phyloP scores from a whole-genome alignment of 2,329 filamentous ascomycete genomes.

The Alternaria triticimaculans region DNA sequence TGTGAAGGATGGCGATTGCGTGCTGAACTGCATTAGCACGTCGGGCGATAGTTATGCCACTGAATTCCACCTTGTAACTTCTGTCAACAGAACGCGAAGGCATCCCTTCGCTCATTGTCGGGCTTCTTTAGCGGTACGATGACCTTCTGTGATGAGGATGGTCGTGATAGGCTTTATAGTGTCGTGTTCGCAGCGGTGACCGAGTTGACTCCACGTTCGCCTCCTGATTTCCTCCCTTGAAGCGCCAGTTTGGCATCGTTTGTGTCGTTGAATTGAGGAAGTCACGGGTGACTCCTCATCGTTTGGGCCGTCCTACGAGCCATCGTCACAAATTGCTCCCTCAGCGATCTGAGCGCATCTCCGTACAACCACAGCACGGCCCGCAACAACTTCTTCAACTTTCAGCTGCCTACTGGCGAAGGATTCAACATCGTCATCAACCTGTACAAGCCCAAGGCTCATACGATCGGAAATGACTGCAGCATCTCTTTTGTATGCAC shows the following conservation, averaged over 20 bases:
- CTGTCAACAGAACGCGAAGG: slow-evolving; percentile 6
- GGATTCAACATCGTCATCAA: neutral
- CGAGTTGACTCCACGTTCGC: too few species aligned
- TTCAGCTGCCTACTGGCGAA: neutral
- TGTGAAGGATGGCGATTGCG: slow-evolving; percentile 11
- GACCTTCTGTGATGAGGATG: too few species aligned
- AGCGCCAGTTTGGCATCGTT: neutral
- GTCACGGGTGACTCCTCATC: neutral
- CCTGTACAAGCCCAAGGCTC: neutral
- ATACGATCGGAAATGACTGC: neutral
- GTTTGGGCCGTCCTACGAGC: neutral
- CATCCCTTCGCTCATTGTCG: slow-evolving; percentile 9
- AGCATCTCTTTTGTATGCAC: neutral
- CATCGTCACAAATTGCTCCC: neutral
- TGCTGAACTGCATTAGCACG: slow-evolving; percentile 9
- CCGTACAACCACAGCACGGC: too few species aligned
- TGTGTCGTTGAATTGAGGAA: neutral
- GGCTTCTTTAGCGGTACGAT: neutral
- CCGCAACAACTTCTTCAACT: neutral
- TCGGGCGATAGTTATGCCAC: neutral
- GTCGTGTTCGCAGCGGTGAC: too few species aligned
- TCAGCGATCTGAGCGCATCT: neutral
- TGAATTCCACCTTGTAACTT: slow-evolving; percentile 11
- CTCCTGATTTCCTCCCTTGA: neutral
- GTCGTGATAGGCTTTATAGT: too few species aligned